Evolutionary conservation across 1,139 yeast species (phyloP).

Genomic region (Williopsis jadinii): DNA sequence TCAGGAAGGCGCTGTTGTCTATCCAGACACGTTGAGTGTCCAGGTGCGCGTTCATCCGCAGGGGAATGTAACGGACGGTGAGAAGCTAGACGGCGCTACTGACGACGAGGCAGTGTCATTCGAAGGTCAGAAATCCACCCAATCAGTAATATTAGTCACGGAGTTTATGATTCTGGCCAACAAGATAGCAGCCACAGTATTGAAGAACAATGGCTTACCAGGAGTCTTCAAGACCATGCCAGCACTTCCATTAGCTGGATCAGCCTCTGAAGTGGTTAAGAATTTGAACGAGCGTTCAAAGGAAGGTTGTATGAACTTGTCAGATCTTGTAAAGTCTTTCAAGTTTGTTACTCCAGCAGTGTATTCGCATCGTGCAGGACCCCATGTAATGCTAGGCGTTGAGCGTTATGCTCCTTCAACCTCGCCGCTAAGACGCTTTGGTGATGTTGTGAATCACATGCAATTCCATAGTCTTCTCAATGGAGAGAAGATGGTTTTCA

Average conservation of each 20-base stretch:
- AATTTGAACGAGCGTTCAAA: constrained; percentile 22
- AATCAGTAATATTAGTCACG: constrained; percentile 57
- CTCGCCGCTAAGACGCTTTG: constrained; percentile 81
- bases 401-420: constrained; percentile 67
- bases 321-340: constrained; percentile 31
- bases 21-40: constrained; percentile 27
- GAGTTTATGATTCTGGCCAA: constrained; percentile 82
- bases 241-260: constrained; percentile 25
- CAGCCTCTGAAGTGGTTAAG: constrained; percentile 23
- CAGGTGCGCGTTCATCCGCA: constrained; percentile 12
- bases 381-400: constrained; percentile 64
- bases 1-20: constrained; percentile 28
- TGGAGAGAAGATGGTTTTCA: constrained; percentile 18
- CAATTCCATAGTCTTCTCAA: constrained; percentile 37
- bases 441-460: constrained; percentile 80
- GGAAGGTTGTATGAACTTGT: constrained; percentile 18
- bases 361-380: constrained; percentile 32
- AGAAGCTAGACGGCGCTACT: constrained; percentile 5
- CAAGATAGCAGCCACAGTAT: constrained; percentile 48
- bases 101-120: constrained; percentile 15
- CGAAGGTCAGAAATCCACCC: constrained; percentile 22
- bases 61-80: neutral
- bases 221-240: constrained; percentile 51
- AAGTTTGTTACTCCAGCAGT: constrained; percentile 38
- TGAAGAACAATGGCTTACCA: constrained; percentile 37